Base-by-base conservation (phyloP, 108 stramenopile genomes). In the Pseudonitzschia pungens region DNA sequence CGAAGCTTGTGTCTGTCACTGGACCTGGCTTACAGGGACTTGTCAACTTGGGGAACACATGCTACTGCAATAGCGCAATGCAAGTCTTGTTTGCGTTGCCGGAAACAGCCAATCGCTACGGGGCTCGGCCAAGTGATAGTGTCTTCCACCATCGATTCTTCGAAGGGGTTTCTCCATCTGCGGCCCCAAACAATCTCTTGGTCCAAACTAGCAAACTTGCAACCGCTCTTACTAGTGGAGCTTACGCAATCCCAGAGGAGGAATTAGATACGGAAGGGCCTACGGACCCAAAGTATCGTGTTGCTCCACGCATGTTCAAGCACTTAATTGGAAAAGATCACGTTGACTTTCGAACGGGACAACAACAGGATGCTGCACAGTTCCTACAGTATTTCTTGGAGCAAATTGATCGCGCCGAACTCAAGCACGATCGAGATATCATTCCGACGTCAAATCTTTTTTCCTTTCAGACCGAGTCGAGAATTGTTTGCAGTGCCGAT, bases 321-420 rank as follows among this genome's bases (percentile, higher is more conserved):
- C 86, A 93, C 77, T 64, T 91, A 24, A 84, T 98, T 57, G 99
- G 96, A 18, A 78, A 85, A 22, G 89, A 92, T 69, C 97, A 99
- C 77, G 85, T 92, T 27, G 99, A 99, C 63, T 99, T 99, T 75
- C 74, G 83, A 12, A 97, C 96, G 9, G 97, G 96, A 14, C 94
- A 98, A 66, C 99, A 99, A 82, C 99, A 99, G 81, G 99, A 99
- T 86, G 97, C 97, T 20, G 92, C 92, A 15, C 97, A 99, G 79
- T 99, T 94, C 76, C 81, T 99, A 58, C 91, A 90, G 63, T 89
- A 97, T 82, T 72, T 97, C 31, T 81, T 99, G 65, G 97, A 98
- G 69, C 78, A 81, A 53, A 52, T 98, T 33, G 81, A 90, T 68
- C 73, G 92, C 28, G 90, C 91, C 40, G 98, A 98, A 75, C 53